phyloP scores from a whole-genome alignment of 345 rosid species.

The Salix brachista region DNA sequence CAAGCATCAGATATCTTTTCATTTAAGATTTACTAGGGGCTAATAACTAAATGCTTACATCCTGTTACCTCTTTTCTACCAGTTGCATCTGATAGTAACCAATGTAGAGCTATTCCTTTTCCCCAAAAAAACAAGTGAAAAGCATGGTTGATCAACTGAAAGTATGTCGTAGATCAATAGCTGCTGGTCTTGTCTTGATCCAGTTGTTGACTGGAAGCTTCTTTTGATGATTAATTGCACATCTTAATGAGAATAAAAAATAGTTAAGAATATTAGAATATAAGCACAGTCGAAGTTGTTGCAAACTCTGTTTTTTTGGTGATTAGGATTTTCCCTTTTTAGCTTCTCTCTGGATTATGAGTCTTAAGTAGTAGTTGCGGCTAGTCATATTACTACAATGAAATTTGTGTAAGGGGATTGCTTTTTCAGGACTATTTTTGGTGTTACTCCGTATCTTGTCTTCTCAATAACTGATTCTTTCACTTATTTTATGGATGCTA shows the following conservation, averaged over 20 bases:
- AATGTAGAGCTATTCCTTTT: not conserved
- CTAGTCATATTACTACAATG: not conserved
- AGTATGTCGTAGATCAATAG: not conserved
- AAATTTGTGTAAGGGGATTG: not conserved
- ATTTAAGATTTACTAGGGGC: not conserved
- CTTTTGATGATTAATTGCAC: not conserved
- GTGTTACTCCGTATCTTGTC: not conserved
- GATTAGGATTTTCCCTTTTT: not conserved
- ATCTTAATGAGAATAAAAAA: too few species aligned
- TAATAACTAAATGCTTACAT: not conserved
- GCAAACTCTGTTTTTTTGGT: not conserved
- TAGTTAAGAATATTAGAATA: not conserved
- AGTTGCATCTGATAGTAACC: conserved; percentile 3
- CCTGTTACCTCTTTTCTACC: not conserved
- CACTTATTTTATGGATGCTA: not conserved
- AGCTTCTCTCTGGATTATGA: not conserved
- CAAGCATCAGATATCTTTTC: not conserved
- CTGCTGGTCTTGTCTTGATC: not conserved
- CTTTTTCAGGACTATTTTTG: not conserved
- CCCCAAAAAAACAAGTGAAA: not conserved
- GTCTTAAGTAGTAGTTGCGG: not conserved
- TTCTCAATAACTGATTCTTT: not conserved
- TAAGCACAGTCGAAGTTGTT: not conserved
- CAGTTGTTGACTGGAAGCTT: not conserved
- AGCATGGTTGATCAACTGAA: not conserved